Conservation (phyloP, 2,329 filamentous ascomycete species). For the Ophiostoma tasmaniense region DNA sequence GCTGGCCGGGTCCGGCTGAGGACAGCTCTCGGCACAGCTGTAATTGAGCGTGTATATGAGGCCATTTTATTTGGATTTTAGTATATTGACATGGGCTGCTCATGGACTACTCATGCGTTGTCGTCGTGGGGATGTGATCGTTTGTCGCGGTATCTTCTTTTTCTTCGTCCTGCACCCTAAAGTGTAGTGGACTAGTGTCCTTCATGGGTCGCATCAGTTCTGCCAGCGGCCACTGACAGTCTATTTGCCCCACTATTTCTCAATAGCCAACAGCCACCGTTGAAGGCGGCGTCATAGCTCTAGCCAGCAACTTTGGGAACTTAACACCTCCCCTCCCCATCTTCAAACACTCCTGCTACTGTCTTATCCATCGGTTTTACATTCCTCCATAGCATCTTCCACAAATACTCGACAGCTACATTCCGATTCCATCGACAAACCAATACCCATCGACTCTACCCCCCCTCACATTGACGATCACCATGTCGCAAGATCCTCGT, state of each 20-base stretch:
- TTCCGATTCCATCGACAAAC: not conserved
- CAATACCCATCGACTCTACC: not conserved
- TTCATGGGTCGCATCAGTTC: not conserved
- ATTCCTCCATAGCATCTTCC: not conserved
- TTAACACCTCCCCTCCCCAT: not conserved
- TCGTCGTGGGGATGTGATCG: not conserved
- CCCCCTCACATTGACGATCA: not conserved
- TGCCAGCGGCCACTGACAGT: not conserved
- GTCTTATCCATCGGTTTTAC: not conserved
- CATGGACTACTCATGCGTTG: not conserved
- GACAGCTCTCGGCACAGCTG: not conserved
- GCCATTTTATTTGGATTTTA: not conserved
- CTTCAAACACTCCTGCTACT: not conserved
- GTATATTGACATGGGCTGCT: not conserved
- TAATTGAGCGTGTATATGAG: not conserved
- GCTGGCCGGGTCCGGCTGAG: not conserved
- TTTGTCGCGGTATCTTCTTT: not conserved
- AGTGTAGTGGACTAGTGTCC: not conserved
- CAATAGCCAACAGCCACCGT: constrained; percentile 1
- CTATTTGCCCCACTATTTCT: not conserved
- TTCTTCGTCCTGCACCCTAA: not conserved
- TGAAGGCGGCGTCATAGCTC: constrained; percentile 11
- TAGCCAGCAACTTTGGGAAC: not conserved
- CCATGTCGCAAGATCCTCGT: constrained; percentile 54
- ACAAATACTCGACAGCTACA: not conserved